Evolutionary conservation across 2,329 filamentous ascomycete species (phyloP), one percentile per base, ranked within the genome.

Genomic region (Pseudocercospora macadamiae): DNA sequence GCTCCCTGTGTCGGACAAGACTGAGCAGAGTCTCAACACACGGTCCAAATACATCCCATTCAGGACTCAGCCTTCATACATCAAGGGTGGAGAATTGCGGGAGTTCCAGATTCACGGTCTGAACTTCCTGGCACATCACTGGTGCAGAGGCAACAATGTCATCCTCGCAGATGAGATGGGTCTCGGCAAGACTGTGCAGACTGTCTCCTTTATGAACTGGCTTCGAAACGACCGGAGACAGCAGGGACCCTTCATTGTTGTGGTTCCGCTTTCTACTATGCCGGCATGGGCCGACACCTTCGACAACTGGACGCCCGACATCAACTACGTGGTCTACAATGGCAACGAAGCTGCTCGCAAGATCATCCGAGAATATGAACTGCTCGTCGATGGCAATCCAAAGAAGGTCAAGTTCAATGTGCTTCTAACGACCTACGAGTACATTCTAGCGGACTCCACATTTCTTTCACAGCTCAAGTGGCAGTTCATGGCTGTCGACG

Each of bases 141-240:
- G 96, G 96, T 91, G 90, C 54, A 88, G 89, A 70, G 88, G 87
- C 55, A 95, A 95, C 74, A 99, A 97, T 68, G 95, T 97, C 71
- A 97, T 99, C 68, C 83, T 99, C 54, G 95, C 95, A 49, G 95
- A 99, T 73, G 95, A 99, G 77, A 99, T 99, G 95, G 95, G 95
- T 68, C 83, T 99, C 12, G 95, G 95, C 25, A 99, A 99, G 79
- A 99, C 95, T 0, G 95, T 99, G 0, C 95, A 99, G 77, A 97
- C 93, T 0, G 93, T 99, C 25, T 88, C 93, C 0, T 97, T 97
- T 74, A 89, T 99, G 75, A 97, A 93, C 73, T 99, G 95, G 93
- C 83, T 99, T 60, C 90, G 91, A 55, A 93, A 97, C 75, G 87
- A 92, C 59, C 87, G 93, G 66, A 83, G 83, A 51, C 95, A 99